Conservation (phyloP, 305 asterid genomes). For the Withania somnifera region DNA sequence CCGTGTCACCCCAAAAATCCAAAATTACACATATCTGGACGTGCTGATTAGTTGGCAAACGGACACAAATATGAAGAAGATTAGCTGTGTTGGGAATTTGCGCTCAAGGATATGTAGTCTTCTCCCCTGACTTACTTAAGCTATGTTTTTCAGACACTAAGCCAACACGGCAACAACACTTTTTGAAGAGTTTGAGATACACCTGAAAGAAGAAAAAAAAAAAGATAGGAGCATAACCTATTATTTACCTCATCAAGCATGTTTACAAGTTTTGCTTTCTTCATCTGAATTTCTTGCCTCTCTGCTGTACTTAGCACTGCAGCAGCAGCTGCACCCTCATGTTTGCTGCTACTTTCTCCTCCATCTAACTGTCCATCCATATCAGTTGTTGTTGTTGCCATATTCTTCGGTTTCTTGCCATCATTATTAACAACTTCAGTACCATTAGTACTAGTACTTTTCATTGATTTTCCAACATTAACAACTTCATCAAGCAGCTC, state of each 20-base stretch:
- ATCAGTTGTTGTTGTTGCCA: not conserved
- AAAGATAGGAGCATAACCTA: not conserved
- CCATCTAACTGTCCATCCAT: constrained; percentile 22
- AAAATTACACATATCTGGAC: not conserved
- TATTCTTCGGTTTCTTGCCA: constrained; percentile 14
- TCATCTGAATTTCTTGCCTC: constrained; percentile 88
- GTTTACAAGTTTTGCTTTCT: constrained; percentile 82
- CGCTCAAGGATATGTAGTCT: not conserved
- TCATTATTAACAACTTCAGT: constrained; percentile 15
- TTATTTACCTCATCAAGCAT: constrained; percentile 86
- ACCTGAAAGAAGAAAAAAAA: not conserved
- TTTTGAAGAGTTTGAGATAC: not conserved
- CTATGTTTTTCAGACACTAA: not conserved
- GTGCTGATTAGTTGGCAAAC: not conserved
- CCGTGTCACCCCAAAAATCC: not conserved
- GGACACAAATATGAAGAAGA: not conserved
- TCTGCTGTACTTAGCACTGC: constrained; percentile 62
- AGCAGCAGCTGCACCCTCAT: constrained; percentile 17
- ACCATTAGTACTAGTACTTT: constrained; percentile 16
- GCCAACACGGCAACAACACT: not conserved
- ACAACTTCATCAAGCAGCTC: constrained; percentile 88
- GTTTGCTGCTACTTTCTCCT: constrained; percentile 19
- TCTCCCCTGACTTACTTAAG: not conserved
- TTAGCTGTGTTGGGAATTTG: not conserved
- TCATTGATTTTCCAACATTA: constrained; percentile 54